phyloP scores from a whole-genome alignment of 1,139 yeast genomes.

The Pichia sp. region DNA sequence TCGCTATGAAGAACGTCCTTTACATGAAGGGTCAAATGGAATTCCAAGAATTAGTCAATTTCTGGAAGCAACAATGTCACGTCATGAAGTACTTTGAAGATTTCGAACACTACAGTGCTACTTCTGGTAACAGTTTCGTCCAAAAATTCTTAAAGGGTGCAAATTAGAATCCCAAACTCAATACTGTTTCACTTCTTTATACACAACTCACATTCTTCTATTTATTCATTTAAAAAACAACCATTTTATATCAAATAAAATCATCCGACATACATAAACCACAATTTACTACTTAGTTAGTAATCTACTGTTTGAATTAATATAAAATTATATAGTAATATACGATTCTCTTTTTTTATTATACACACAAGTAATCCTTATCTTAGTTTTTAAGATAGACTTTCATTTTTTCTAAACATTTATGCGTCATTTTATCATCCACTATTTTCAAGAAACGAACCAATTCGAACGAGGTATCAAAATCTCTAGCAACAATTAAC shows the following conservation, averaged over 20 bases:
- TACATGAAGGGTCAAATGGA: slow-evolving; percentile 89
- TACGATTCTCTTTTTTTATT: too few relatives aligned
- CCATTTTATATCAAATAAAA: not conserved
- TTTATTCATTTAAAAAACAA: slow-evolving; percentile 4
- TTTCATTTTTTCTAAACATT: slow-evolving; percentile 24
- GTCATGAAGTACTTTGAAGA: slow-evolving; percentile 79
- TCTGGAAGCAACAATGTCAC: slow-evolving; percentile 91
- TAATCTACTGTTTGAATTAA: too few relatives aligned
- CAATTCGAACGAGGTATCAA: slow-evolving; percentile 49
- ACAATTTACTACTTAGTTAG: too few relatives aligned
- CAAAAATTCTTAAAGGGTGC: slow-evolving; percentile 71
- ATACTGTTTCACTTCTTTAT: not conserved
- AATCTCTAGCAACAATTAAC: slow-evolving; percentile 43
- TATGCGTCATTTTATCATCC: slow-evolving; percentile 34
- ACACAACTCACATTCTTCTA: not conserved
- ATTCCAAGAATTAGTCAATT: slow-evolving; percentile 82
- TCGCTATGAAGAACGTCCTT: slow-evolving; percentile 64
- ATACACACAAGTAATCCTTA: not conserved
- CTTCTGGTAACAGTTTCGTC: slow-evolving; percentile 55
- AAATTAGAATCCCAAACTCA: slow-evolving; percentile 8
- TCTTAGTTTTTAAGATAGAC: slow-evolving; percentile 10
- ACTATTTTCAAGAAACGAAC: slow-evolving; percentile 45
- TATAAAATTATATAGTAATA: too few relatives aligned
- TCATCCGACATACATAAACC: not conserved
- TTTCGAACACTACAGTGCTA: slow-evolving; percentile 51